These are phyloP conservation scores for Paraurostyla sp. DNA, from an alignment of 73 alveolate genomes.

Conservation along the genomic window DNA sequence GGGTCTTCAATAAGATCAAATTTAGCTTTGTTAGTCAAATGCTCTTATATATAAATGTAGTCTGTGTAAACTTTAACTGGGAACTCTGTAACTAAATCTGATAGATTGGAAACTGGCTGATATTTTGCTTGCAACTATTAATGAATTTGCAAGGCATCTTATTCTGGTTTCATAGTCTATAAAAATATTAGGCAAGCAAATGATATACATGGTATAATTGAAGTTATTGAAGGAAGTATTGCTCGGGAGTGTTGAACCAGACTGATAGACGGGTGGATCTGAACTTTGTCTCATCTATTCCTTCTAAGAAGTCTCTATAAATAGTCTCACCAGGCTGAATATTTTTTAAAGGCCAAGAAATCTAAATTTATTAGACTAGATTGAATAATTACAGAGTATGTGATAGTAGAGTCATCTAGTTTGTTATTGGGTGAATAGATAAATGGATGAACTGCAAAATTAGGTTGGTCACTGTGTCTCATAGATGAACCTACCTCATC, in stretches of 20 bases:
- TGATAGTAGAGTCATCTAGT: conserved; percentile 83
- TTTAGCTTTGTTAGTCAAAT: conserved; percentile 79
- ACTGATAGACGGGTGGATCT: conserved; percentile 92
- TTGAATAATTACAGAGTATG: conserved; percentile 76
- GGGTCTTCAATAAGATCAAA: conserved; percentile 77
- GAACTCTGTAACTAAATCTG: conserved; percentile 1
- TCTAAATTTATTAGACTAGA: not conserved
- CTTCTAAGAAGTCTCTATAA: conserved; percentile 91
- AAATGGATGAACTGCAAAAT: conserved; percentile 91
- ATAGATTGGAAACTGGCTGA: conserved; percentile 10
- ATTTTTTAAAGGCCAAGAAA: conserved; percentile 88
- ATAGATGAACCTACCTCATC: conserved; percentile 95
- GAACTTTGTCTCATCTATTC: conserved; percentile 79
- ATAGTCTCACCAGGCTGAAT: conserved; percentile 78
- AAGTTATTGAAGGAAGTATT: conserved; percentile 75
- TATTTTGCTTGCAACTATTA: not conserved
- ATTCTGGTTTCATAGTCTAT: conserved; percentile 48
- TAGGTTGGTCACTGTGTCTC: conserved; percentile 94
- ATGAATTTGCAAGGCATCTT: not conserved
- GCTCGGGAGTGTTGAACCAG: conserved; percentile 95
- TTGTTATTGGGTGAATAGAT: conserved; percentile 84
- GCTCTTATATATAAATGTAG: conserved; percentile 81
- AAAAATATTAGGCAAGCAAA: conserved; percentile 31
- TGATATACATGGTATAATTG: not conserved
- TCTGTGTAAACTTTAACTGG: conserved; percentile 89